Conservation (phyloP, 176 grass and related monocot species). For the Phyllostachys edulis region DNA sequence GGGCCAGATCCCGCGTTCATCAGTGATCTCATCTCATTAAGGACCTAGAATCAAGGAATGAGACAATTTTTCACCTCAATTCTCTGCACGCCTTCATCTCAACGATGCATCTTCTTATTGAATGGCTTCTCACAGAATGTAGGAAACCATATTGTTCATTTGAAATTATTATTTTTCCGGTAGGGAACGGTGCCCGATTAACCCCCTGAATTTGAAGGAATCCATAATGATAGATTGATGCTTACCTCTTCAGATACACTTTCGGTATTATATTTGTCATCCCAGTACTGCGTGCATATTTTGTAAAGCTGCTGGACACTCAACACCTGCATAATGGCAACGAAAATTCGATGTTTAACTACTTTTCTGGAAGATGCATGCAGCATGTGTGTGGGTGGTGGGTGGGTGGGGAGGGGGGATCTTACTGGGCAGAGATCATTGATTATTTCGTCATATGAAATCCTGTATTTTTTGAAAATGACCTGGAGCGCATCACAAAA, state of each 20-base stretch:
- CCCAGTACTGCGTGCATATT: conserved; percentile 93
- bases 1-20: conserved; percentile 44
- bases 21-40: conserved; percentile 51
- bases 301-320: conserved; percentile 75
- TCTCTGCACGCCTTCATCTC: background rate
- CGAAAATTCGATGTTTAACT: conserved; percentile 8
- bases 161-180: background rate
- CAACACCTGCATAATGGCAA: conserved; percentile 51
- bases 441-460: conserved; percentile 80
- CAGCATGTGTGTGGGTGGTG: background rate
- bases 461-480: conserved; percentile 91
- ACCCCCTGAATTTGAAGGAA: background rate
- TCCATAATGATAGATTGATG: conserved; percentile 12
- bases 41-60: conserved; percentile 46
- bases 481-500: conserved; percentile 47
- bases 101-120: background rate
- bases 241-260: conserved; percentile 88
- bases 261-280: conserved; percentile 95
- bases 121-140: background rate
- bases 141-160: background rate
- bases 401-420: background rate
- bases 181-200: background rate
- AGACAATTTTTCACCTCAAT: conserved; percentile 2
- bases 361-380: background rate
- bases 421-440: conserved; percentile 87